Base-by-base conservation (phyloP, 2,329 filamentous ascomycete genomes). In the Diplodia seriata region DNA sequence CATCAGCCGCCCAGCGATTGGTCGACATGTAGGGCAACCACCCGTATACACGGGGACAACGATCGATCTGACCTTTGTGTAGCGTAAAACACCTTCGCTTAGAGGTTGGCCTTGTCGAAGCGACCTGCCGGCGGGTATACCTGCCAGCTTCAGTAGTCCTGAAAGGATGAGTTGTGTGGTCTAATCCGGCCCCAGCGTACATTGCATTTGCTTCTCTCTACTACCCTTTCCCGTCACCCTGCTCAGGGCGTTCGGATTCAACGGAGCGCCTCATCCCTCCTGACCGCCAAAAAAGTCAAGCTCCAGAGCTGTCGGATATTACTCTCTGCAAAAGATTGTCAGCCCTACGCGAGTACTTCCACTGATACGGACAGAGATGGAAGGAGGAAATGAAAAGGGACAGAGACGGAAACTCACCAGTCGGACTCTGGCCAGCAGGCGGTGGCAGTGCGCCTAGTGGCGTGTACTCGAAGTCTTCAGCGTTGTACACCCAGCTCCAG, bases 401-500 rank as follows among this genome's bases (percentile, higher is more conserved):
- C 7, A 3, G 9, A 20, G 43, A n/a, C n/a, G 9, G 31, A 47
- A 23, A 56, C 50, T 55, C 4, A 66, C 63, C 63, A 12, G 47
- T 71, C n/a, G 72, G 70, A 62, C 76, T 6, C 84, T 84, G 59
- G 7, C 59, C 59, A 3, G 80, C 76, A 4, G 82, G 81, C 36
- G 85, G 80, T 5, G 83, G 81, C 68, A 88, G 74, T 1, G 80
- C 80, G 0, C 86, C 86, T 59, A 89, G 73, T 29, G 85, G 83
- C 65, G 81, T 81, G 54, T 83, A 82, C 43, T 81, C 71, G 72
- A 85, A 89, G 8, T 74, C 74, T 1, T 76, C 82, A 69, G 83
- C 77, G 31, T 75, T 76, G 69, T 86, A 89, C 8, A 80, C 79
- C 87, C 87, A 90, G 62, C 84, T 87, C 88, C 88, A 90, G 0